Conservation (phyloP, 306 rosid genomes). For the Glycine tomentella region DNA sequence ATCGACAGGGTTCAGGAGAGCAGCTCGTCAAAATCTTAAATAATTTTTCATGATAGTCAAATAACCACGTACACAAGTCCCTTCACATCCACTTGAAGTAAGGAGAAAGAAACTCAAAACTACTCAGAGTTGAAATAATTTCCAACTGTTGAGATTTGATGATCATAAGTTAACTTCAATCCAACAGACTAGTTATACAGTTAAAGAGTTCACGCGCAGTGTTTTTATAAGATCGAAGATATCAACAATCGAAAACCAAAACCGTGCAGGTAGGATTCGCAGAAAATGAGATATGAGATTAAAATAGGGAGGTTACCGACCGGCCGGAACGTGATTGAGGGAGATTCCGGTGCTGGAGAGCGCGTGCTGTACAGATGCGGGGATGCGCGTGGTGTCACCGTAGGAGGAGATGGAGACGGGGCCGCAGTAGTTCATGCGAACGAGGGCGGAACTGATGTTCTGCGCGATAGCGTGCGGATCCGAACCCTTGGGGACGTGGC, state of each 20-base stretch:
- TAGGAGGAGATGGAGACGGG: constrained; percentile 90
- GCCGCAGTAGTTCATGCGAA: constrained; percentile 73
- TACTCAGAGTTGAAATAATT: background rate
- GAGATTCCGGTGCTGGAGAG: constrained; percentile 92
- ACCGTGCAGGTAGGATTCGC: background rate
- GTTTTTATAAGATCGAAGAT: background rate
- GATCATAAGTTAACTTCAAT: background rate
- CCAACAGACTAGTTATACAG: background rate
- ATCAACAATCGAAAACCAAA: background rate
- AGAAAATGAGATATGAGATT: background rate
- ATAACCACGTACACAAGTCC: background rate
- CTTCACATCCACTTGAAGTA: background rate
- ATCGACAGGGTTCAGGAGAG: background rate
- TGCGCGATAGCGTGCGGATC: constrained; percentile 85
- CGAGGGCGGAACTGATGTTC: constrained; percentile 85
- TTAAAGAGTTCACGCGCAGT: background rate
- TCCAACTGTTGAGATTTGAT: background rate
- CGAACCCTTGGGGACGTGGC: constrained; percentile 76
- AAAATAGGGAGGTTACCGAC: constrained; percentile 58
- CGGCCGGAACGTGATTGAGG: constrained; percentile 92
- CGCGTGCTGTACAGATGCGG: constrained; percentile 74
- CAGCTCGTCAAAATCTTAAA: background rate
- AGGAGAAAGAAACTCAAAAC: background rate
- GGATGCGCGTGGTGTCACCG: constrained; percentile 79
- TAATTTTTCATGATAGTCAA: constrained; percentile 11